Evolutionary conservation across 176 grass and related monocot genomes (phyloP).

Genomic region (Musa acuminata): DNA sequence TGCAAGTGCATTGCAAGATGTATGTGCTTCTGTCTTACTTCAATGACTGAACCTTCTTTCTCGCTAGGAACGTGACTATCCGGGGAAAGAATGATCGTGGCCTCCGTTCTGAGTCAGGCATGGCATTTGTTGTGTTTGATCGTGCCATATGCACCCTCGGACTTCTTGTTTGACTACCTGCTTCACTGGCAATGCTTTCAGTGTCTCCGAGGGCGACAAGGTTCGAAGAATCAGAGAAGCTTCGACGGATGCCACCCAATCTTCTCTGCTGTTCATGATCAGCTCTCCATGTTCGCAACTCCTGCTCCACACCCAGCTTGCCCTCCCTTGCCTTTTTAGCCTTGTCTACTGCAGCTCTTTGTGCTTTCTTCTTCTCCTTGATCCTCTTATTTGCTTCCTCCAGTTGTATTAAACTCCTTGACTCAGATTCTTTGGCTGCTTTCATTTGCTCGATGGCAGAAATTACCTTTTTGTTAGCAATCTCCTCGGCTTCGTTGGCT

Average conservation of each 20-base stretch:
- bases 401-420: background rate
- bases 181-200: background rate
- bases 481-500: conserved; percentile 4
- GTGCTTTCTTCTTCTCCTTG: background rate
- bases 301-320: background rate
- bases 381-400: conserved; percentile 6
- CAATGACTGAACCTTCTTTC: conserved; percentile 14
- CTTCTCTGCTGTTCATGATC: background rate
- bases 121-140: background rate
- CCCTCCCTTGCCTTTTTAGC: conserved; percentile 1
- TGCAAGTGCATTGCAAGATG: too few relatives aligned
- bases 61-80: background rate
- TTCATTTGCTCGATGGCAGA: conserved; percentile 15
- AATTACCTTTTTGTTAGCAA: conserved; percentile 3
- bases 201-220: background rate
- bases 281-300: background rate
- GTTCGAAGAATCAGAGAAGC: background rate
- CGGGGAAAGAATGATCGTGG: conserved; percentile 2
- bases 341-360: conserved; percentile 6
- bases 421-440: conserved; percentile 6
- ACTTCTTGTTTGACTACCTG: background rate
- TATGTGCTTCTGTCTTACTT: background rate
- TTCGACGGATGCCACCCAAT: too few relatives aligned
- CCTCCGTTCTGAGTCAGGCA: background rate
- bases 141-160: background rate